Evolutionary conservation across 2,329 filamentous ascomycete species (phyloP), one percentile per base, ranked within the genome.

Genomic region (Rhinocladiella mackenziei): DNA sequence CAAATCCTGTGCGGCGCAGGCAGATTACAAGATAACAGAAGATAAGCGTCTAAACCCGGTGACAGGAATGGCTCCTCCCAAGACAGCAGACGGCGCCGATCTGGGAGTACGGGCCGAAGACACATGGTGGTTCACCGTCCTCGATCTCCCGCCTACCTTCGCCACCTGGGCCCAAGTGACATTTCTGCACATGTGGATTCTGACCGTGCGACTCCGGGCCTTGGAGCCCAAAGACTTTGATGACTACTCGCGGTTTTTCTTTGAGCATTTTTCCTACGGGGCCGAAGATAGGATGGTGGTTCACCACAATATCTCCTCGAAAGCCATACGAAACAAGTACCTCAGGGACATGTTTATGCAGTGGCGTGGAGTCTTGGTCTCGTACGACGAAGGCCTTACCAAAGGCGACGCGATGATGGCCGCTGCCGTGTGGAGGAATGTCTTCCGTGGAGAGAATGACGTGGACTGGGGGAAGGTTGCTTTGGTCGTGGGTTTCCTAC

Each of bases 111-210:
- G 83, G 3, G 25, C 48, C 8, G 31, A 15, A 23, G 28, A 46
- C 9, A 39, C 50, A 22, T 53, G 50, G 50, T 53, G 50, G 50
- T 53, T 47, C 39, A 73, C 75, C 18, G 40, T 40, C 6, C 4
- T 50, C 14, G 45, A 46, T 28, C 78, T 98, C 13, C 75, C 78
- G 22, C 86, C 89, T 1, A 97, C 89, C 0, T 98, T 98, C 67
- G 89, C 83, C 62, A 91, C 86, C 44, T 98, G 92, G 92, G 86
- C 89, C 14, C 89, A 97, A 67, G 83, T 97, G 32, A 92, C 89
- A 25, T 94, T 95, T 75, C 77, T 98, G 46, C 91, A 98, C 72
- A 85, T 98, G 77, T 97, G 95, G 73, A 77, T 96, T 46, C 68
- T 97, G 48, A 85, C 86, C 43, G 84, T 86, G 34, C 84, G 89